Base-by-base conservation (phyloP, 108 stramenopile species). In the Skeletonema tropicum region DNA sequence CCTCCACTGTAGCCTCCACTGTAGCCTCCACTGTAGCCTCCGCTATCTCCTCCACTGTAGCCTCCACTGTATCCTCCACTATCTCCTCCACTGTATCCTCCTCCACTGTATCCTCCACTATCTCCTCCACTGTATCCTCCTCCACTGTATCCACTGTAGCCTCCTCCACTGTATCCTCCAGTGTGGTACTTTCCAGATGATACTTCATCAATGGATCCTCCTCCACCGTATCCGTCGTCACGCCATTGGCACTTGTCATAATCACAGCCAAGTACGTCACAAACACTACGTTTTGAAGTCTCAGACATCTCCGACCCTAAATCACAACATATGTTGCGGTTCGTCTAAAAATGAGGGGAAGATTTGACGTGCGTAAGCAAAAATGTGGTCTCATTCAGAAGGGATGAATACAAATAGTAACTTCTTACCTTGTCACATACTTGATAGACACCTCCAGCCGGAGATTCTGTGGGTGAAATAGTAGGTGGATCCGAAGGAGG, bases 171-270 rank as follows among this genome's bases (percentile, higher is more conserved):
- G 26, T 29, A 29, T 29, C 26, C 26, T 29, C 26, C 26, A 29
- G 1, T 29, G 2, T 29, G 4, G 38, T 39, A 39, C 11, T 39
- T 11, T 12, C 11, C 38, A 0, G 38, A 39, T 9, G 38, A 39
- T 3, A 39, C 38, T 39, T 39, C 38, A 11, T 39, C 42, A 3
- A 4, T 45, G 15, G 15, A 45, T 23, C 52, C 52, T 55, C 8
- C 48, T 19, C 48, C 52, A 55, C 52, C 23, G 52, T 55, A 55
- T 55, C 52, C 52, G 23, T 55, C 52, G 23, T 55, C 23, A 21
- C 52, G 19, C 52, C 52, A 55, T 23, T 55, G 21, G 25, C 52
- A 55, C 52, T 55, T 55, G 52, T 55, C 52, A 55, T 55, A 55
- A 25, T 55, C 23, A 55, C 52, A 55, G 23, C 52, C 52, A 55